These are phyloP conservation scores for Pseudonectria buxi DNA, from an alignment of 2,329 filamentous ascomycete species.

Conservation along the genomic window DNA sequence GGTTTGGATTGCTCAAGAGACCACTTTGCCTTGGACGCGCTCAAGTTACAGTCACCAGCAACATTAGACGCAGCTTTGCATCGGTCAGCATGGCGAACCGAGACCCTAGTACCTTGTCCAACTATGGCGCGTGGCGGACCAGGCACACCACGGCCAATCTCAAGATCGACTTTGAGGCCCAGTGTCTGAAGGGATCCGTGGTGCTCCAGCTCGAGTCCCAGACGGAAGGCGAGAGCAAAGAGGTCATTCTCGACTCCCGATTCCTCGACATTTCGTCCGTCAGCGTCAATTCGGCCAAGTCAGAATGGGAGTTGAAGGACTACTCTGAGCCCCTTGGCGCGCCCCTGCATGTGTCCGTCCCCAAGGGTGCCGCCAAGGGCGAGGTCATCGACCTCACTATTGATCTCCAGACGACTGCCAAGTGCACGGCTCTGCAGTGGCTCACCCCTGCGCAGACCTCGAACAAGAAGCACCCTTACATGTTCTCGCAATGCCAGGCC, in stretches of 20 bases:
- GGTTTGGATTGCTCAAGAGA: constrained; percentile 21
- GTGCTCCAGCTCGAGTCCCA: constrained; percentile 69
- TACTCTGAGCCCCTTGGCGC: constrained; percentile 68
- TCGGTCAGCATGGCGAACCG: constrained; percentile 36
- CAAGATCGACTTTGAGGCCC: constrained; percentile 74
- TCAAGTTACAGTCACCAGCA: constrained; percentile 17
- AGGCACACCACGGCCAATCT: constrained; percentile 77
- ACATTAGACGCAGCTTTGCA: constrained; percentile 23
- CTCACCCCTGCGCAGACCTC: constrained; percentile 87
- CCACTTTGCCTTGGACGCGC: constrained; percentile 16
- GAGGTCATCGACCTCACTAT: constrained; percentile 53
- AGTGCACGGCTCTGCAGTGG: constrained; percentile 93
- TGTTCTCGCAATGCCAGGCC: constrained; percentile 97
- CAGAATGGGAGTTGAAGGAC: constrained; percentile 62
- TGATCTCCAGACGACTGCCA: constrained; percentile 70
- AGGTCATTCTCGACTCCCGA: constrained; percentile 85
- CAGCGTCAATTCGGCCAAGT: constrained; percentile 57
- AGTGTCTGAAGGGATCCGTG: constrained; percentile 71
- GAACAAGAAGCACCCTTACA: constrained; percentile 92
- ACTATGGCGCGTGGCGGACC: constrained; percentile 83
- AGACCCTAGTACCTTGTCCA: constrained; percentile 86
- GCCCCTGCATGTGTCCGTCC: constrained; percentile 59
- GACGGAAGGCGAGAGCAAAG: constrained; percentile 63
- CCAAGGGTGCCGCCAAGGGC: constrained; percentile 47
- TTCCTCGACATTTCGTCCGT: constrained; percentile 68